Conservation (phyloP, 1,139 yeast genomes). For the Pichiaceae sp. region DNA sequence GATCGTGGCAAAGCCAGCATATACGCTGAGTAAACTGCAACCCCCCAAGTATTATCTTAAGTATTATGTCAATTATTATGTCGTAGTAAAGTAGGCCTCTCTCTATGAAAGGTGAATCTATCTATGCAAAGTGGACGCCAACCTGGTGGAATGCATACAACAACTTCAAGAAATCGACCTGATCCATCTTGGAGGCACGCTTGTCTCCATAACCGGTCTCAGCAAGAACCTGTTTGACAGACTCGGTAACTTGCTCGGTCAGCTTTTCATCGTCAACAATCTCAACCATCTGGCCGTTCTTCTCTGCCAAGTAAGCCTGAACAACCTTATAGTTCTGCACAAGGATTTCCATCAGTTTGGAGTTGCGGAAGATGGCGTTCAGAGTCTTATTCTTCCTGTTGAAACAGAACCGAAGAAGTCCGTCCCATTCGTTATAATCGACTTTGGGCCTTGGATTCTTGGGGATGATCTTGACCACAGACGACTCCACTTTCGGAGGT, state of each 20-base stretch:
- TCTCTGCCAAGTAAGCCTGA: slow-evolving; percentile 48
- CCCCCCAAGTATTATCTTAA: too few relatives aligned
- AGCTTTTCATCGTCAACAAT: slow-evolving; percentile 37
- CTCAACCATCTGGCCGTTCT: slow-evolving; percentile 45
- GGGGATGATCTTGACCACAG: slow-evolving; percentile 89
- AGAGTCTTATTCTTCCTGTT: slow-evolving; percentile 91
- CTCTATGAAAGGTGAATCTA: background rate
- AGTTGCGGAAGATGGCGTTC: slow-evolving; percentile 85
- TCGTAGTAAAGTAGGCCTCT: too few relatives aligned
- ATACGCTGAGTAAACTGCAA: too few relatives aligned
- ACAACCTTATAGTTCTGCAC: slow-evolving; percentile 84
- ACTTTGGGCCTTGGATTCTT: slow-evolving; percentile 88
- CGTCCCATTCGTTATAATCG: slow-evolving; percentile 96
- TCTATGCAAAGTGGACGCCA: slow-evolving; percentile 88
- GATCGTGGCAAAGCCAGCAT: too few relatives aligned
- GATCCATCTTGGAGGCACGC: slow-evolving; percentile 92
- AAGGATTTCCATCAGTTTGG: slow-evolving; percentile 72
- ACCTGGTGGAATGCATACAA: slow-evolving; percentile 94
- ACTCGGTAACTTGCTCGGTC: slow-evolving; percentile 42
- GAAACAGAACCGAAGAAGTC: slow-evolving; percentile 80
- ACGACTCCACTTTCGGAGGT: slow-evolving; percentile 97
- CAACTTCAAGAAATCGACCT: slow-evolving; percentile 81
- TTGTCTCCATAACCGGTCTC: slow-evolving; percentile 77
- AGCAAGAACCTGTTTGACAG: slow-evolving; percentile 56
- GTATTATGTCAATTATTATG: background rate